A percentile compares a stretch with the other conserved stretches of the same genome.
These are phyloP conservation scores for Toxicodendron radicans DNA, from an alignment of 345 rosid genomes.

Conservation along the genomic window DNA sequence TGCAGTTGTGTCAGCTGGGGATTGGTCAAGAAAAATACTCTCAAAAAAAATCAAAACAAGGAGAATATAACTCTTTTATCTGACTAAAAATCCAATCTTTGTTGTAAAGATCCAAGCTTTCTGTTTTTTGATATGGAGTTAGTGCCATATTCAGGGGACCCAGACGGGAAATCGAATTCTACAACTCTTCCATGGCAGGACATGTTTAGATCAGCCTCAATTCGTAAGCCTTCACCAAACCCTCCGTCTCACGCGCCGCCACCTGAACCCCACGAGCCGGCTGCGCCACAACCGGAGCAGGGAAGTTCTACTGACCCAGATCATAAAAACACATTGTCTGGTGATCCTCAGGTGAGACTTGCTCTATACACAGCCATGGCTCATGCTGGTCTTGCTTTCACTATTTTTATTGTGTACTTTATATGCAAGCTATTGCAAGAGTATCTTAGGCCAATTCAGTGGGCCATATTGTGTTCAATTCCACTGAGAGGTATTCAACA, in stretches of 20 bases:
- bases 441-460: conserved; percentile 86
- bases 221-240: conserved; percentile 60
- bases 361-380: too few relatives aligned
- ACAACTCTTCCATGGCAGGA: conserved; percentile 77
- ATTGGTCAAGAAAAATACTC: too few relatives aligned
- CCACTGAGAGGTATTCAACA: conserved; percentile 87
- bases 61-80: neutral
- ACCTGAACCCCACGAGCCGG: conserved; percentile 14
- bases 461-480: conserved; percentile 94
- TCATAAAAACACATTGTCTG: too few relatives aligned
- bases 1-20: neutral
- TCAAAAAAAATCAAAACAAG: too few relatives aligned
- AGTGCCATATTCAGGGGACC: conserved; percentile 62
- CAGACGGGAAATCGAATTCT: conserved; percentile 43
- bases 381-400: too few relatives aligned
- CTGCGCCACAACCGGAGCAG: conserved; percentile 13
- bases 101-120: conserved; percentile 13
- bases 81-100: conserved; percentile 5
- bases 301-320: conserved; percentile 24
- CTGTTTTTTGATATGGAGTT: conserved; percentile 51
- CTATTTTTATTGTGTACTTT: too few relatives aligned
- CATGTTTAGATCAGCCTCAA: conserved; percentile 91
- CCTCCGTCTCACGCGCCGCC: conserved; percentile 6
- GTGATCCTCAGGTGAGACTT: too few relatives aligned
- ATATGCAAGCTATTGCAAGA: conserved; percentile 74